Base-by-base conservation (phyloP, 2,329 filamentous ascomycete genomes). In the Pseudonectria buxi region DNA sequence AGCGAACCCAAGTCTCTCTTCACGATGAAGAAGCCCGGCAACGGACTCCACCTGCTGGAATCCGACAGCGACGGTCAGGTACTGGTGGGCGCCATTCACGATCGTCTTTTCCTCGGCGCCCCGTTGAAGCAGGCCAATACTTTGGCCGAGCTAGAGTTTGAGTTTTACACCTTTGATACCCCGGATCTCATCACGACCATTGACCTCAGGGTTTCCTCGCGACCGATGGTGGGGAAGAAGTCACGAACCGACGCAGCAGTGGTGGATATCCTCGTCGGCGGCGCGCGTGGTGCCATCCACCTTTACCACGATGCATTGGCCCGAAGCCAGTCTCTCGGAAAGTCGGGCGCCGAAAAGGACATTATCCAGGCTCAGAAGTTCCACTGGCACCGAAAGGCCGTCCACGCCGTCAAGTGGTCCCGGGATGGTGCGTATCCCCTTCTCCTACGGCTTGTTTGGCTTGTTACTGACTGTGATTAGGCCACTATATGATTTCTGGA, bases 401-500 rank as follows among this genome's bases (percentile, higher is more conserved):
- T 95, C 7, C 81, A 84, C 50, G 75, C 86, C 9, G 71, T 95
- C 39, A 94, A 92, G 60, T 96, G 89, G 85, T 95, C 92, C 11
- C 71, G 72, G 47, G 92, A 98, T 70, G 89, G 90, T 86, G 72
- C 27, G 57, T 36, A 24, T 3, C 12, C 10, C 15, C 10, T 31
- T 14, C 32, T 30, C 35, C 13, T 7, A 11, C 28, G 6, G 12
- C 22, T 13, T 29, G 3, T 6, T 15, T n/a, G 30, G 24, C 2
- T 11, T 14, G 12, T 3, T 42, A 46, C 65, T 66, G 42, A 66
- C 51, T 30, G 31, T 29, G 32, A 7, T 11, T 47, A 92, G 86
- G 86, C 33, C 88, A 95, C 56, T 98, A 98, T 59, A 65, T 98
- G 40, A 81, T 98, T 34, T 96, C 92, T 37, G 92, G 92, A 54